phyloP scores from a whole-genome alignment of 108 stramenopile genomes.

The Bacterosira constricta region DNA sequence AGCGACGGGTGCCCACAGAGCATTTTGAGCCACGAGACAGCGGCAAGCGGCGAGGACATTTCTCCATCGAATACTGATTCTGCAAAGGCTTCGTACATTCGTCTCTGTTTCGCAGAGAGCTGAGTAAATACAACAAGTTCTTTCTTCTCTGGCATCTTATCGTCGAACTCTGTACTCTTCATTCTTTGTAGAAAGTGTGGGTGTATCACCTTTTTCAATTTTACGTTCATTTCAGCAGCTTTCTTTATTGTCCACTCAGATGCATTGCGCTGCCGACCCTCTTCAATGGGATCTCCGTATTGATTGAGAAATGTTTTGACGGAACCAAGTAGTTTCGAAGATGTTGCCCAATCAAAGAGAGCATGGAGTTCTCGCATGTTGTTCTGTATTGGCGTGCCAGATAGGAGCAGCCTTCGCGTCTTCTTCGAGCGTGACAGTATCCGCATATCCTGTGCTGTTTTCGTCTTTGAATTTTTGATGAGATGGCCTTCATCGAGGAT shows the following conservation, averaged over 20 bases:
- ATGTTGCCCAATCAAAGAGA: slow-evolving; percentile 91
- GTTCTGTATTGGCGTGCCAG: slow-evolving; percentile 63
- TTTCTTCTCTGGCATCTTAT: slow-evolving; percentile 86
- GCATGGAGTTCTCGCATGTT: slow-evolving; percentile 90
- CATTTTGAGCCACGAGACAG: slow-evolving; percentile 78
- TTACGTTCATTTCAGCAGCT: slow-evolving; percentile 67
- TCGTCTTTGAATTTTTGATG: slow-evolving; percentile 89
- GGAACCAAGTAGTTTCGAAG: slow-evolving; percentile 67
- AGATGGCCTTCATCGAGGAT: slow-evolving; percentile 97
- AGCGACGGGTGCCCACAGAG: slow-evolving; percentile 81
- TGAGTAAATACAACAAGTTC: slow-evolving; percentile 94
- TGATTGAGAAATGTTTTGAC: slow-evolving; percentile 58
- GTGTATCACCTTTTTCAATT: slow-evolving; percentile 72
- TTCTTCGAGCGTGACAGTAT: slow-evolving; percentile 44
- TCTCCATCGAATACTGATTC: slow-evolving; percentile 57
- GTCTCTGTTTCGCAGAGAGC: slow-evolving; percentile 80
- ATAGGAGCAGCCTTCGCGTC: slow-evolving; percentile 83
- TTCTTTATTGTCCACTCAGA: slow-evolving; percentile 56
- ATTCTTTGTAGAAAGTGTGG: slow-evolving; percentile 91
- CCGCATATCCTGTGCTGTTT: slow-evolving; percentile 67
- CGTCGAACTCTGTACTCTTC: slow-evolving; percentile 83
- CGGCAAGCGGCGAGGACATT: slow-evolving; percentile 62
- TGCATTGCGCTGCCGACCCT: slow-evolving; percentile 76
- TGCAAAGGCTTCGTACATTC: slow-evolving; percentile 78
- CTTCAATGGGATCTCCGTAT: slow-evolving; percentile 79